Conservation (phyloP, 2,329 filamentous ascomycete species). For the Cercospora janseana region DNA sequence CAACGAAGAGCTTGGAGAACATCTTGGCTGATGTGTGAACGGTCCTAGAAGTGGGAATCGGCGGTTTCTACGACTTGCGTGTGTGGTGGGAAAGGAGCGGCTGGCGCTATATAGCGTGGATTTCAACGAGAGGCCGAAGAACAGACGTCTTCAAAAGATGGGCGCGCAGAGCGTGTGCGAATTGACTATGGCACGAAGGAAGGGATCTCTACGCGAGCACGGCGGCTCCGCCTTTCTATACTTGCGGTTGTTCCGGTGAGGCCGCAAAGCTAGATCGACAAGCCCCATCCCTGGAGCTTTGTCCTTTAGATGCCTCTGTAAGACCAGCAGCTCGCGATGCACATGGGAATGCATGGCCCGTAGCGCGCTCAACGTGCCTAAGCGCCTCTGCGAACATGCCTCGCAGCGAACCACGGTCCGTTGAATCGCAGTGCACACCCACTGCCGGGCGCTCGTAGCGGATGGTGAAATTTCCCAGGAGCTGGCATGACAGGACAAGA, state of each 20-base stretch:
- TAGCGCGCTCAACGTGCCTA: background rate
- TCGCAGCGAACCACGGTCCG: background rate
- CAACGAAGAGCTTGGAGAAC: constrained; percentile 52
- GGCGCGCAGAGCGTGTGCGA: constrained; percentile 16
- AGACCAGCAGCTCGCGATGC: constrained; percentile 2
- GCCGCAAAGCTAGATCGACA: background rate
- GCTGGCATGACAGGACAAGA: background rate
- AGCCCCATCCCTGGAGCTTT: background rate
- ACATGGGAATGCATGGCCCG: constrained; percentile 1
- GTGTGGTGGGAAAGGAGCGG: constrained; percentile 25
- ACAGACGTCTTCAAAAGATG: constrained; percentile 22
- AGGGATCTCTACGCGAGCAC: background rate
- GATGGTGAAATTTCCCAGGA: constrained; percentile 8
- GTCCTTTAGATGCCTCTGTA: background rate
- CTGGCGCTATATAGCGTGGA: constrained; percentile 35
- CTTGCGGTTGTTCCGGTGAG: background rate
- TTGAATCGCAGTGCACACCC: constrained; percentile 3
- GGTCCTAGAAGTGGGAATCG: constrained; percentile 3
- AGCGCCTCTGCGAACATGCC: background rate
- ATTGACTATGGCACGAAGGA: constrained; percentile 11
- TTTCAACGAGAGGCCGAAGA: constrained; percentile 33
- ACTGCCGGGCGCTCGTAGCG: constrained; percentile 10
- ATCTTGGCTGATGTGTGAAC: constrained; percentile 9
- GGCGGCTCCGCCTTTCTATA: constrained; percentile 7
- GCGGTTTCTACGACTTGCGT: background rate